Base-by-base conservation (phyloP, 352 stramenopile species). In the Albugo candida region DNA sequence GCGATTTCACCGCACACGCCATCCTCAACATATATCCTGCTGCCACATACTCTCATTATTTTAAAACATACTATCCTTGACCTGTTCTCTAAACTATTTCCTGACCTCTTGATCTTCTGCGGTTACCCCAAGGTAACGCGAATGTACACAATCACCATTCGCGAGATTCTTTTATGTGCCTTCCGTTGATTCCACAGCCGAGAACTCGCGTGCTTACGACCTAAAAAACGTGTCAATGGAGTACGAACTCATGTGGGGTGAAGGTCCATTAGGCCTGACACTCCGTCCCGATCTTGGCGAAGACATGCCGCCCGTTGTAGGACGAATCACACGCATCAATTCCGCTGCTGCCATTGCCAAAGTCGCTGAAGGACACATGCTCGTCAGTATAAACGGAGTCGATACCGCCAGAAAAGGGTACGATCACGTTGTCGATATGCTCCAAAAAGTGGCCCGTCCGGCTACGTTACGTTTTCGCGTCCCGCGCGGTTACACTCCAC, bases 351-450 rank as follows among this genome's bases (percentile, higher is more conserved):
- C 78, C 18, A 56, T 83, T 42, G 75, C 78, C 2, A 82, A 83
- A 13, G 78, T 92, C 27, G 70, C 69, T 0, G 72, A 87, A 40
- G 78, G 78, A 16, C 75, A 92, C 63, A 86, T 92, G 78, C 75
- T 92, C 37, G 78, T 92, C 54, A 85, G 71, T 60, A 86, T 92
- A 52, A 92, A 92, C 52, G 73, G 73, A 45, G 68, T 83, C 51
- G 75, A 88, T 56, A 92, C 78, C 20, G 73, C 78, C 16, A 75
- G 76, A n/a, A 71, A 84, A 49, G 78, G 78, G 34, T 92, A 92
- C 50, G 75, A 86, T 60, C 60, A 77, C 37, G 75, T 86, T 20
- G 78, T 92, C 6, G 58, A 81, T 47, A 75, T 77, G 55, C 62
- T 92, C 40, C 78, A 92, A 55, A 88, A 73, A 45, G 84, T 92